Conservation (phyloP, 345 rosid genomes). For the Orychophragmus violaceus region DNA sequence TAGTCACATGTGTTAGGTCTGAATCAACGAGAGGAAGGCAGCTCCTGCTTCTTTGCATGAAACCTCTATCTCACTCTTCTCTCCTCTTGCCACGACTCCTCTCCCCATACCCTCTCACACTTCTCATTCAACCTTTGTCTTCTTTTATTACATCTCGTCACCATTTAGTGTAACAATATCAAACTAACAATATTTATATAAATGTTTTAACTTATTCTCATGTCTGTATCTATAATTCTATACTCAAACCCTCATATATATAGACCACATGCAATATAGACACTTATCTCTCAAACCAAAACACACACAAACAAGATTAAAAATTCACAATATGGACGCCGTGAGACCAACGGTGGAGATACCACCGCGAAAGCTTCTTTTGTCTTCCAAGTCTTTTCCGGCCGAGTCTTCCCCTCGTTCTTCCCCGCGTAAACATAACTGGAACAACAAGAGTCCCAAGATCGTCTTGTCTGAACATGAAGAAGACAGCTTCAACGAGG, state of each 20-base stretch:
- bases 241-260: constrained; percentile 24
- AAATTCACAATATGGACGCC: constrained; percentile 17
- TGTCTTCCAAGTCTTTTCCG: constrained; percentile 18
- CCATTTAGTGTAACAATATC: background rate
- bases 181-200: background rate
- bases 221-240: constrained; percentile 13
- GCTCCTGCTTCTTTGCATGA: constrained; percentile 38
- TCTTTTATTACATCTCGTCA: constrained; percentile 11
- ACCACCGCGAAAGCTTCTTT: constrained; percentile 29
- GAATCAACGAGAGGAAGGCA: constrained; percentile 28
- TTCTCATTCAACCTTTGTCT: constrained; percentile 15
- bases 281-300: background rate
- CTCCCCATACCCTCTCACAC: constrained; percentile 30
- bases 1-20: constrained; percentile 30
- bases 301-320: background rate
- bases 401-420: constrained; percentile 19
- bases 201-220: constrained; percentile 18
- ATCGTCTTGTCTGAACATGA: constrained; percentile 13
- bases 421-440: constrained; percentile 28
- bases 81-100: constrained; percentile 24
- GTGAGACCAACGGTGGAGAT: constrained; percentile 30
- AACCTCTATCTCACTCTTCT: constrained; percentile 22
- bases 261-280: background rate
- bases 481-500: background rate
- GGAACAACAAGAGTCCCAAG: constrained; percentile 26